Base-by-base conservation (phyloP, 106 monocot genomes). In the Phalaenopsis aphrodite region DNA sequence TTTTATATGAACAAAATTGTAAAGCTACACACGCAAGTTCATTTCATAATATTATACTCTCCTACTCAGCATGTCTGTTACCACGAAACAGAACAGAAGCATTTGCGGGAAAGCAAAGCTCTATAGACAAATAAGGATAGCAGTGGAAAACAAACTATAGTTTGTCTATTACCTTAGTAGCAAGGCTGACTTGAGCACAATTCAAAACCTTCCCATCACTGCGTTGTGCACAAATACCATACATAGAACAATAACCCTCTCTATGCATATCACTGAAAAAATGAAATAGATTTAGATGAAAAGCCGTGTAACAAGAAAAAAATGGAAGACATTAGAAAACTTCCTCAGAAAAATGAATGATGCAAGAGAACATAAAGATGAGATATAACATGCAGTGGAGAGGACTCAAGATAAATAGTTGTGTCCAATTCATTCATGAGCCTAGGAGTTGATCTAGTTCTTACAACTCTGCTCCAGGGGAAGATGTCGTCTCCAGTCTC, bases 201-300 rank as follows among this genome's bases (percentile, higher is more conserved):
- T 95, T 95, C 72, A 95, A 86, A 77, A 83, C 81, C 77, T 90
- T 95, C 58, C 92, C 92, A 85, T 95, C 95, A 82, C 83, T 86
- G 14, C 92, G 88, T 52, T 88, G 82, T 61, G 81, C 90, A 80
- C 95, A 95, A 85, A 95, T 89, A 41, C 85, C 95, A 82, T 92
- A 92, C 95, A 92, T 95, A 11, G 95, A 88, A 76, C 95, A 95
- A 82, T 90, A 90, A 45, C 90, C 95, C 82, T 85, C 87, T 78
- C 81, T 79, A 68, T 89, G 78, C 83, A 72, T 58, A 49, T 78
- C 82, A 41, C 93, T 91, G 49, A 76, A 48, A 76, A 76, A 75
- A 75, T 5, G 17, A 46, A 18, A 75, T 17, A 21, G 75, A 75
- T 75, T 48, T 23, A 75, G 76, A 76, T 52, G 9, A 9, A 30